phyloP scores from a whole-genome alignment of 345 rosid species.

The Psidium friedrichsthalianum region DNA sequence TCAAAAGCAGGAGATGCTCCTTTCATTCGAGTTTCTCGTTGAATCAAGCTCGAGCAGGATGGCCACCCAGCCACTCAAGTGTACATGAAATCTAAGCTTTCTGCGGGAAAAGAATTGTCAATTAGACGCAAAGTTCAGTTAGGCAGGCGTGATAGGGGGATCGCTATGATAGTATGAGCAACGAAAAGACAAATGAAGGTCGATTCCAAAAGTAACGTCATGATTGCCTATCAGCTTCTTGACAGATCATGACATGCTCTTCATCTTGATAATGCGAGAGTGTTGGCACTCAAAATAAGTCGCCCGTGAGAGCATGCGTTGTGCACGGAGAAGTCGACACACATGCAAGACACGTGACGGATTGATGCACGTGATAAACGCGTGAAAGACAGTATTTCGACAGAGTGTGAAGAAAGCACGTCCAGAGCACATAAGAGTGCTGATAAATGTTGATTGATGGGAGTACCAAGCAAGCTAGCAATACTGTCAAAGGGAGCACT shows the following conservation, averaged over 20 bases:
- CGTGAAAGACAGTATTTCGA: too few species aligned
- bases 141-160: background rate
- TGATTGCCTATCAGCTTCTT: background rate
- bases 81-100: background rate
- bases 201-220: background rate
- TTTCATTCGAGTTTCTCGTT: background rate
- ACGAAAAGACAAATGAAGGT: background rate
- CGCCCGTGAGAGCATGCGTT: too few species aligned
- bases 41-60: background rate
- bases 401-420: too few species aligned
- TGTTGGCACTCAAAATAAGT: too few species aligned
- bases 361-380: too few species aligned
- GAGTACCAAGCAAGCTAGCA: too few species aligned
- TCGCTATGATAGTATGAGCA: background rate
- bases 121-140: background rate
- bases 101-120: background rate
- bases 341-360: too few species aligned
- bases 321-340: too few species aligned
- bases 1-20: background rate
- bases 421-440: too few species aligned
- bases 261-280: background rate
- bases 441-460: too few species aligned
- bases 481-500: too few species aligned
- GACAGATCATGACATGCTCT: background rate
- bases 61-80: background rate